These are phyloP conservation scores for Quercus aquifolioides DNA, from an alignment of 306 rosid genomes.

Conservation along the genomic window DNA sequence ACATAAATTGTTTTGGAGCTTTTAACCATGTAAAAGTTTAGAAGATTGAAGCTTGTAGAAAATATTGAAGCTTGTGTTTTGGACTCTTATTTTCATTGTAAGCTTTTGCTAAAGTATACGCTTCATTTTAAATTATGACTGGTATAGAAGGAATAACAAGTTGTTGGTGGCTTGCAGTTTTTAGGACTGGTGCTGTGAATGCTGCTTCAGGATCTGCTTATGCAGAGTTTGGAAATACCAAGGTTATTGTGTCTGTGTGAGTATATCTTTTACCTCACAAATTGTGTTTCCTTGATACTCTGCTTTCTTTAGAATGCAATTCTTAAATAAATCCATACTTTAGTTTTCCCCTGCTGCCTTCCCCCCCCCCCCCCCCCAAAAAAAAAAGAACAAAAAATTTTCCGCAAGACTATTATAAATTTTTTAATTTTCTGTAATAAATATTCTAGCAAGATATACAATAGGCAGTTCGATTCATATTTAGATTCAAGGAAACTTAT, in stretches of 20 bases:
- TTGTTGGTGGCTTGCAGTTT: constrained; percentile 53
- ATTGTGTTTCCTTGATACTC: neutral
- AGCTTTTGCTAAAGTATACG: neutral
- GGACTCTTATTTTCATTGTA: neutral
- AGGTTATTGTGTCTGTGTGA: constrained; percentile 98
- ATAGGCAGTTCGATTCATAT: neutral
- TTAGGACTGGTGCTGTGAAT: constrained; percentile 93
- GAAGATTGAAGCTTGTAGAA: neutral
- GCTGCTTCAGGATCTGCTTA: constrained; percentile 97
- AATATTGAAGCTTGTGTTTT: neutral
- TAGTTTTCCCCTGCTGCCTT: neutral
- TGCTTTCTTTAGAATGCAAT: neutral
- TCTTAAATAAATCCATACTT: neutral
- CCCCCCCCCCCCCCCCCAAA: no score
- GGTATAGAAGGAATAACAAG: neutral
- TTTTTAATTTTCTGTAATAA: neutral
- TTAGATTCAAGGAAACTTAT: neutral
- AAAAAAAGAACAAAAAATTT: neutral
- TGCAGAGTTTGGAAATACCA: constrained; percentile 92
- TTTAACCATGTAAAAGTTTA: neutral
- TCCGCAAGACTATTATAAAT: neutral
- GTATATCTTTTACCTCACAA: constrained; percentile 27
- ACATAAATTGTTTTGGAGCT: neutral
- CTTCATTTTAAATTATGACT: neutral
- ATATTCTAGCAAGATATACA: neutral